These are phyloP conservation scores for Penicillium waksmanii DNA, from an alignment of 495 filamentous ascomycete genomes.

Conservation along the genomic window DNA sequence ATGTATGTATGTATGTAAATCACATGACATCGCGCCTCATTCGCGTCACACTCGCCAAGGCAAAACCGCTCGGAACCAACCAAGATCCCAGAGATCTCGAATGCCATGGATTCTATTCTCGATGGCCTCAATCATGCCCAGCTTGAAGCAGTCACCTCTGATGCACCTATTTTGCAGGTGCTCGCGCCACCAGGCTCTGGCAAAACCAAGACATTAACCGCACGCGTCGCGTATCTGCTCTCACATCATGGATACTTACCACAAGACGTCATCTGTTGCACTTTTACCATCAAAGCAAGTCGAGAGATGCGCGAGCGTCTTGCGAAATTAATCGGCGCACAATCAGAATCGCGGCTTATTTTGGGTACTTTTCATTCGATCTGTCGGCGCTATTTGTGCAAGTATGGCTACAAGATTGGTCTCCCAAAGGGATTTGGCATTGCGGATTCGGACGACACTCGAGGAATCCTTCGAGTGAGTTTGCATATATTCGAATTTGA, in stretches of 20 bases:
- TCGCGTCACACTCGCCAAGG: slow-evolving; percentile 20
- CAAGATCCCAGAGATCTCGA: slow-evolving; percentile 6
- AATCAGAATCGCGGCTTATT: slow-evolving; percentile 75
- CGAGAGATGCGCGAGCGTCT: slow-evolving; percentile 94
- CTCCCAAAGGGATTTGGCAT: slow-evolving; percentile 86
- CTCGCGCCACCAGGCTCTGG: slow-evolving; percentile 87
- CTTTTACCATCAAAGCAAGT: slow-evolving; percentile 96
- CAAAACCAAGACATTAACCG: slow-evolving; percentile 96
- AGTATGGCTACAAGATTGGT: slow-evolving; percentile 86
- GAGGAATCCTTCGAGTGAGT: slow-evolving; percentile 64
- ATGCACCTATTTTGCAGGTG: slow-evolving; percentile 80
- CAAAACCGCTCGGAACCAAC: slow-evolving; percentile 1
- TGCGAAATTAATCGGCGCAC: slow-evolving; percentile 74
- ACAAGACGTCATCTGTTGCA: slow-evolving; percentile 94
- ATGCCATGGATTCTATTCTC: slow-evolving; percentile 59
- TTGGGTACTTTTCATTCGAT: slow-evolving; percentile 98
- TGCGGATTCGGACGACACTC: slow-evolving; percentile 82
- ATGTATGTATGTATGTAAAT: slow-evolving; percentile 10
- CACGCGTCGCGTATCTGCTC: slow-evolving; percentile 93
- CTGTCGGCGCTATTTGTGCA: slow-evolving; percentile 79
- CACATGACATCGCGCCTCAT: slow-evolving; percentile 38
- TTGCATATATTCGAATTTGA: not conserved
- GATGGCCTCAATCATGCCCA: slow-evolving; percentile 84
- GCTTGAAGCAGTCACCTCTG: slow-evolving; percentile 79
- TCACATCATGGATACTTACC: slow-evolving; percentile 75